phyloP scores from a whole-genome alignment of 768 basidiomycete species.

The button mushroom (Agaricus bisporus) region DNA sequence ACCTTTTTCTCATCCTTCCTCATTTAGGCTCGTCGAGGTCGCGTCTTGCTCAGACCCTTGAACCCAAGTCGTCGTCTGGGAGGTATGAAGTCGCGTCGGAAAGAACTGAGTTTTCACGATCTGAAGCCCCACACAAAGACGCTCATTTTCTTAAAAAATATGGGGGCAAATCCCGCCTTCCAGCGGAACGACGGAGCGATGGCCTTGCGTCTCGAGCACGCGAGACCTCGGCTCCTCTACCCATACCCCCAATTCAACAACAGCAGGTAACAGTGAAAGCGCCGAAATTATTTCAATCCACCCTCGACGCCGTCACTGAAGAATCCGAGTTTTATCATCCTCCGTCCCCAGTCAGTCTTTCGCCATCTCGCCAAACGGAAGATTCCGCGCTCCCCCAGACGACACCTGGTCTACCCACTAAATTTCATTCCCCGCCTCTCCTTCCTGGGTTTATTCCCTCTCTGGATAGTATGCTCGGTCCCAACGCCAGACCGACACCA shows the following conservation, averaged over 20 bases:
- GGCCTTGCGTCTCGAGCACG: no score
- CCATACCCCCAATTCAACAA: neutral
- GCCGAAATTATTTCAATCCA: neutral
- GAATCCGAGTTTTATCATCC: slow-evolving; percentile 14
- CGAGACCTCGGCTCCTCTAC: no score
- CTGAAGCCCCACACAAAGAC: slow-evolving; percentile 5
- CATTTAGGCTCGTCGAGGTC: slow-evolving; percentile 4
- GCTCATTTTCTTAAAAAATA: neutral
- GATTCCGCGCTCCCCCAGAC: neutral
- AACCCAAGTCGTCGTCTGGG: neutral
- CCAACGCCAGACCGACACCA: slow-evolving; percentile 53
- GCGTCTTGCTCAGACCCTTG: slow-evolving; percentile 9
- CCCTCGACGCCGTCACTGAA: neutral
- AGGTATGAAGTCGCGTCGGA: slow-evolving; percentile 6
- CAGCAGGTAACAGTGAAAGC: neutral
- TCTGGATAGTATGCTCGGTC: slow-evolving; percentile 53
- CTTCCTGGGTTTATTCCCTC: slow-evolving; percentile 57
- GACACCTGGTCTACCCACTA: slow-evolving; percentile 23
- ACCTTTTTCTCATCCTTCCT: neutral
- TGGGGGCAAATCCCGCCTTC: neutral
- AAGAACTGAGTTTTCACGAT: neutral
- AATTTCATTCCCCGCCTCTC: slow-evolving; percentile 66
- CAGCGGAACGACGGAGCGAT: neutral
- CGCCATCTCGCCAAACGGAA: neutral
- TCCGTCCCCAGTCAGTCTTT: slow-evolving; percentile 12